Evolutionary conservation across 2,329 filamentous ascomycete species (phyloP).

Genomic region (Conoideocrella luteorostrata): DNA sequence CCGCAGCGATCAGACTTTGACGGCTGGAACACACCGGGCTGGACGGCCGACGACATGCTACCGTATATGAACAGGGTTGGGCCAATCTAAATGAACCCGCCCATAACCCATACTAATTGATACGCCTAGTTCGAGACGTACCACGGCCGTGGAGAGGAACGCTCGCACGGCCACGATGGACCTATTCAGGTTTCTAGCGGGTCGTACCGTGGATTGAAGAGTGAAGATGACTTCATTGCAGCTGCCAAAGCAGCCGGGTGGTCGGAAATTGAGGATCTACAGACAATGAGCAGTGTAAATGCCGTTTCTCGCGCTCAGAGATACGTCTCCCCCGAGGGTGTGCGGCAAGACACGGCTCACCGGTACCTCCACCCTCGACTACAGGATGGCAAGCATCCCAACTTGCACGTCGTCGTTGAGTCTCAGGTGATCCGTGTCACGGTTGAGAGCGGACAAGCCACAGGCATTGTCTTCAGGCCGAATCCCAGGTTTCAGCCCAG

Average conservation of each 20-base stretch:
- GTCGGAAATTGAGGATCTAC: background rate
- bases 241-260: background rate
- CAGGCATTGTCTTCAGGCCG: background rate
- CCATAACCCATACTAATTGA: too few relatives aligned
- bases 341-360: background rate
- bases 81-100: background rate
- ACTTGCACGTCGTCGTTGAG: background rate
- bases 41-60: constrained; percentile 15
- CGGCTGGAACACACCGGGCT: constrained; percentile 15
- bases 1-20: constrained; percentile 16
- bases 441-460: background rate
- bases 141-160: background rate
- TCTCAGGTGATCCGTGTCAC: background rate
- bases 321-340: background rate
- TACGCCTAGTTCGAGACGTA: background rate
- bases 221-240: background rate
- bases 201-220: background rate
- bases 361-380: background rate
- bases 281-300: background rate
- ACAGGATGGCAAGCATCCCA: background rate
- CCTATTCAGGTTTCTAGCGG: background rate
- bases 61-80: constrained; percentile 14
- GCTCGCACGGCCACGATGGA: background rate
- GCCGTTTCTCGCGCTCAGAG: background rate
- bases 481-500: background rate